phyloP scores from a whole-genome alignment of 306 rosid genomes.

The Spatholobus suberectus region DNA sequence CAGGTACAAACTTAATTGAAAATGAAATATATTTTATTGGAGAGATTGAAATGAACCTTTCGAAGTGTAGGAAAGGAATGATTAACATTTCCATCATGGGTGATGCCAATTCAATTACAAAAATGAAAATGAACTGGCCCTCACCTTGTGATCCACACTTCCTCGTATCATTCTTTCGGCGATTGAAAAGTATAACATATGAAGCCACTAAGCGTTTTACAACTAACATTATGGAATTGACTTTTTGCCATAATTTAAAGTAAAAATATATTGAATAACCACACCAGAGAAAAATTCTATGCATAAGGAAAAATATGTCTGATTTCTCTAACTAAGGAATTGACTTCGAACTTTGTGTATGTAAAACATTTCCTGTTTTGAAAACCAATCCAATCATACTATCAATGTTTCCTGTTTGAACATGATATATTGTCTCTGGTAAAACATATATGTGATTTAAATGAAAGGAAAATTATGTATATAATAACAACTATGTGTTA shows the following conservation, averaged over 20 bases:
- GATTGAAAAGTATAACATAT: neutral
- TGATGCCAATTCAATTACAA: constrained; percentile 17
- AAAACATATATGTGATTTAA: too few species aligned
- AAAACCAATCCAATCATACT: too few species aligned
- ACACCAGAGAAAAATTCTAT: neutral
- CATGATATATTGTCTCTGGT: too few species aligned
- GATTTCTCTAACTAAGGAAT: too few species aligned
- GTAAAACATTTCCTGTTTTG: too few species aligned
- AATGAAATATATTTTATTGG: constrained; percentile 1
- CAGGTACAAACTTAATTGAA: neutral
- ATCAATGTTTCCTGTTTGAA: too few species aligned
- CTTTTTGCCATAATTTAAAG: neutral
- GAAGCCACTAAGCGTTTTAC: constrained; percentile 3
- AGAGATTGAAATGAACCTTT: constrained; percentile 1
- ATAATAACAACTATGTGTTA: too few species aligned
- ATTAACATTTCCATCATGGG: constrained; percentile 18
- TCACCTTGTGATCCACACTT: neutral
- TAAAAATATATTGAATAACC: neutral
- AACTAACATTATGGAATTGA: neutral
- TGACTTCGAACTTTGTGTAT: too few species aligned
- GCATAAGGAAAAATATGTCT: too few species aligned
- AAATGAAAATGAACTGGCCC: neutral
- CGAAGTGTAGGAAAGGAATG: neutral
- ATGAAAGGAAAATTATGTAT: too few species aligned
- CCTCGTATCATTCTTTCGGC: constrained; percentile 1